phyloP scores from a whole-genome alignment of 148 eudicot species.

The Rhododendron griersonianum region DNA sequence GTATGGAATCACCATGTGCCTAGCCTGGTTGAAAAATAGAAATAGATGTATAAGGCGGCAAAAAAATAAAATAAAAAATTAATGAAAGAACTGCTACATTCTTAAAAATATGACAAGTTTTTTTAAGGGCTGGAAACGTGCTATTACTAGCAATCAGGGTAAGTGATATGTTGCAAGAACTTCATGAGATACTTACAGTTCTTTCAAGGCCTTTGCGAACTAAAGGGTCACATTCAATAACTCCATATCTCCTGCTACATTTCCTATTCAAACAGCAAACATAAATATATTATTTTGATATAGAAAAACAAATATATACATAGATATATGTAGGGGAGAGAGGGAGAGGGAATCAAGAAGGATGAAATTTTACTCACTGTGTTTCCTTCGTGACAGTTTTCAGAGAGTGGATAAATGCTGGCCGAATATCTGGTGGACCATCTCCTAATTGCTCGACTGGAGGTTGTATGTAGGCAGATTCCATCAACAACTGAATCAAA shows the following conservation, averaged over 20 bases:
- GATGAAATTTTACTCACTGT: conserved; percentile 42
- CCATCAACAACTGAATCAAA: conserved; percentile 70
- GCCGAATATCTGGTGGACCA: conserved; percentile 73
- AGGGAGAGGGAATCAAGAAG: neutral
- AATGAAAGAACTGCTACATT: neutral
- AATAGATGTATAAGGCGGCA: neutral
- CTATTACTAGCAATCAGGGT: neutral
- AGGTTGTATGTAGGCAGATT: conserved; percentile 80
- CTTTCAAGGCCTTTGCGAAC: conserved; percentile 72
- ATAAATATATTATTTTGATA: neutral
- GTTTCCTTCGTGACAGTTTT: conserved; percentile 46
- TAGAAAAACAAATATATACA: neutral
- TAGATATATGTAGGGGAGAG: neutral
- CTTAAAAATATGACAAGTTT: neutral
- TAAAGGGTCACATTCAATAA: conserved; percentile 79
- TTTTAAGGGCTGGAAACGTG: neutral
- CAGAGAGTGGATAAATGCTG: conserved; percentile 73
- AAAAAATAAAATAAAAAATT: neutral
- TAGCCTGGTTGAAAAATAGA: conserved; percentile 52
- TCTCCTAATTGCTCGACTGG: conserved; percentile 58
- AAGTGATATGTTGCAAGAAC: neutral
- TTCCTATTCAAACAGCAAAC: conserved; percentile 40
- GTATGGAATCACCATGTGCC: conserved; percentile 93
- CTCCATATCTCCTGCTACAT: conserved; percentile 62
- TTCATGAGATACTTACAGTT: conserved; percentile 52